Evolutionary conservation across 495 filamentous ascomycete genomes (phyloP).

Genomic region (Darksidea phi): DNA sequence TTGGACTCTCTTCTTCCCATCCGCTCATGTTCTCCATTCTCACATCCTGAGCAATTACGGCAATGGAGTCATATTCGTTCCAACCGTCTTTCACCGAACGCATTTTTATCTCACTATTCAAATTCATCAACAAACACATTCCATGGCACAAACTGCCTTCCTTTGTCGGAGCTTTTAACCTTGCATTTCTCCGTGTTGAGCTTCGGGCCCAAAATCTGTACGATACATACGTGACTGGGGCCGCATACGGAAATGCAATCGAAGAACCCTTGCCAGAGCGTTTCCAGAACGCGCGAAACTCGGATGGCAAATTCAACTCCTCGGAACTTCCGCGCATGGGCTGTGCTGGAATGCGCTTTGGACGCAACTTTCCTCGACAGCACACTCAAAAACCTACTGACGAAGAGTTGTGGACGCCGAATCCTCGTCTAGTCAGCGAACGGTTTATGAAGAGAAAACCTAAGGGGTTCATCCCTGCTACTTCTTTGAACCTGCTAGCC

Average conservation of each 20-base stretch:
- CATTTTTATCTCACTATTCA: slow-evolving; percentile 38
- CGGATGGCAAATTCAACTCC: slow-evolving; percentile 47
- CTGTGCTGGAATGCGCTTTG: slow-evolving; percentile 48
- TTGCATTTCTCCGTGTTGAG: slow-evolving; percentile 44
- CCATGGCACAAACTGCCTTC: slow-evolving; percentile 47
- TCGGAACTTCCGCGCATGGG: slow-evolving; percentile 47
- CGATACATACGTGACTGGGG: slow-evolving; percentile 42
- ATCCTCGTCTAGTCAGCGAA: slow-evolving; percentile 45
- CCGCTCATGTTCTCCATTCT: slow-evolving; percentile 10
- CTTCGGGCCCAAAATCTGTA: slow-evolving; percentile 46
- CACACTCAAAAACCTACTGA: slow-evolving; percentile 39
- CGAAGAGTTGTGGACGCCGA: slow-evolving; percentile 47
- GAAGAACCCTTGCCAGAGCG: slow-evolving; percentile 35
- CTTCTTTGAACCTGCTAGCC: slow-evolving; percentile 47
- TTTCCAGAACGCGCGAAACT: slow-evolving; percentile 43
- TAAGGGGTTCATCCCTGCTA: slow-evolving; percentile 45
- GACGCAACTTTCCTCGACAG: slow-evolving; percentile 44
- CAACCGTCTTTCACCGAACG: slow-evolving; percentile 18
- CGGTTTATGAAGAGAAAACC: slow-evolving; percentile 41
- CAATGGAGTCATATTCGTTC: slow-evolving; percentile 20
- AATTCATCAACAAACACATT: slow-evolving; percentile 42
- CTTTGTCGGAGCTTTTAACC: slow-evolving; percentile 43
- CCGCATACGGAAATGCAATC: slow-evolving; percentile 36
- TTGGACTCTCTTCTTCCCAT: slow-evolving; percentile 4
- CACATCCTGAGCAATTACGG: slow-evolving; percentile 20